These are phyloP conservation scores for Auricularia sp. DNA, from an alignment of 768 basidiomycete species.

Conservation along the genomic window DNA sequence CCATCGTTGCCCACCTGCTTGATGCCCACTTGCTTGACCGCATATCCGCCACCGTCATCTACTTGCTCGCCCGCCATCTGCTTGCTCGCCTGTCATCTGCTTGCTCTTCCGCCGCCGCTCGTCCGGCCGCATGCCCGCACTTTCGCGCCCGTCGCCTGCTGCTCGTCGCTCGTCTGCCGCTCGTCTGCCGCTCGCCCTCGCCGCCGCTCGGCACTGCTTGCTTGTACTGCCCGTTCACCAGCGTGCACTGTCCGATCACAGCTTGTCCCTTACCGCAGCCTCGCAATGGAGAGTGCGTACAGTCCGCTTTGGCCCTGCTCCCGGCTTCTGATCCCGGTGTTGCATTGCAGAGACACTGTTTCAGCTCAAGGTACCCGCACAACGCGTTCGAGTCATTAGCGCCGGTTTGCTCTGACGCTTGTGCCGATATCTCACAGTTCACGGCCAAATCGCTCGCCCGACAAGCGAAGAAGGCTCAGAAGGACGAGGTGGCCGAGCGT, in stretches of 20 bases:
- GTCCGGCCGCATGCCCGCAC: too few relatives aligned
- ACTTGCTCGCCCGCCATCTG: too few relatives aligned
- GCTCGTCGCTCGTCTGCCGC: too few relatives aligned
- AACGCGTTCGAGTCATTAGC: not conserved
- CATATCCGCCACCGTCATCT: too few relatives aligned
- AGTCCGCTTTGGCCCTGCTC: not conserved
- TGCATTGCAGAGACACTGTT: constrained; percentile 78
- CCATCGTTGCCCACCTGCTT: too few relatives aligned
- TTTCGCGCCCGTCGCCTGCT: too few relatives aligned
- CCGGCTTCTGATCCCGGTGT: constrained; percentile 18
- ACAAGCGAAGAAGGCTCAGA: constrained; percentile 96
- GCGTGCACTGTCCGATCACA: not conserved
- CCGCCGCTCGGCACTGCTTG: too few relatives aligned
- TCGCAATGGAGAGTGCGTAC: constrained; percentile 26
- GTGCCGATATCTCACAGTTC: constrained; percentile 46
- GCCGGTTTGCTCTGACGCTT: constrained; percentile 9
- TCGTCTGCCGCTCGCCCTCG: too few relatives aligned
- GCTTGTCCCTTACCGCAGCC: not conserved
- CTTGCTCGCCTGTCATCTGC: too few relatives aligned
- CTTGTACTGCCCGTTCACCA: too few relatives aligned
- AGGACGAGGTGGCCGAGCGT: constrained; percentile 87
- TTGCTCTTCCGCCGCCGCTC: too few relatives aligned
- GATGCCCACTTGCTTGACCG: too few relatives aligned
- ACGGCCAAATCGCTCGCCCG: constrained; percentile 91
- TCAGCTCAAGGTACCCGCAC: constrained; percentile 74